Percentiles rank a stretch among this genome's conserved stretches.
phyloP scores from a whole-genome alignment of 257 asterid genomes.

The Nicotiana tabacum region DNA sequence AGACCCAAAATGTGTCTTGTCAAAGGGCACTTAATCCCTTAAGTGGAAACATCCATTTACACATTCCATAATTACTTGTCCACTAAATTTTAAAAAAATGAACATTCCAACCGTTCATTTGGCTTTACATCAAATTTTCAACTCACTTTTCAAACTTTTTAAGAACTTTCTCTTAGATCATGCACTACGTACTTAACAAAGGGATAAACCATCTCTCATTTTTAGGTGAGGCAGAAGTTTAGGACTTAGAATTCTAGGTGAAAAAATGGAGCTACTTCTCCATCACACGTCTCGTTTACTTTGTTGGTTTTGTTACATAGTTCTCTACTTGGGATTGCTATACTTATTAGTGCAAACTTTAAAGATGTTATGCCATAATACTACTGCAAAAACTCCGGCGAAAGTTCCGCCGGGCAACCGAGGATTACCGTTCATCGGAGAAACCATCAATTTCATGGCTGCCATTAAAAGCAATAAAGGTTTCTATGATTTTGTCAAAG shows the following conservation, averaged over 20 bases:
- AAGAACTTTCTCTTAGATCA: not conserved
- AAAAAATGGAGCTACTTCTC: not conserved
- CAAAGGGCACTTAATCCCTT: not conserved
- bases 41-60: slow-evolving; percentile 12
- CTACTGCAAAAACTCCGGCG: not conserved
- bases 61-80: not conserved
- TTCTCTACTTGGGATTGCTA: not conserved
- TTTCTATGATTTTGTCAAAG: not conserved
- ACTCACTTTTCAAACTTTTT: not conserved
- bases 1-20: not conserved
- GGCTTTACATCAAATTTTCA: not conserved
- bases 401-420: not conserved
- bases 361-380: not conserved
- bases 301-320: not conserved
- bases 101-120: not conserved
- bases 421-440: not conserved
- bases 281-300: not conserved
- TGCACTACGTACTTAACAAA: not conserved
- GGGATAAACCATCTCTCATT: not conserved
- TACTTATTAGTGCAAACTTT: not conserved
- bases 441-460: slow-evolving; percentile 8
- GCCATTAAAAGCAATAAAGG: slow-evolving; percentile 4
- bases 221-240: no score
- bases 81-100: not conserved
- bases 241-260: not conserved